Conservation (phyloP, 495 filamentous ascomycete species). For the Lophiostoma macrostomum region DNA sequence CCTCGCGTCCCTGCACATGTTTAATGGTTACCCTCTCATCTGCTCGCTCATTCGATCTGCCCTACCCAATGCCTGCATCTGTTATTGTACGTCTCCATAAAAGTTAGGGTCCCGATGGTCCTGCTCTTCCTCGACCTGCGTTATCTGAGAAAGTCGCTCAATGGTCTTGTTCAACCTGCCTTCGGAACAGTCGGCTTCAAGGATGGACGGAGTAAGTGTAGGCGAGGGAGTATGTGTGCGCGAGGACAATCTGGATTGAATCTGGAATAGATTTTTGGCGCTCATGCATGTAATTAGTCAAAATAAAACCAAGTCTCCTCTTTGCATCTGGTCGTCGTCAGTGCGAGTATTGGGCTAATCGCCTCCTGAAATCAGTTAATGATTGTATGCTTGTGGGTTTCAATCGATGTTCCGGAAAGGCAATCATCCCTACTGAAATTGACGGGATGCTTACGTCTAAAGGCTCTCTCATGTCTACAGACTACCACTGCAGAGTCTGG, state of each 20-base stretch:
- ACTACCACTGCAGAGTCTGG: not conserved
- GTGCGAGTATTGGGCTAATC: slow-evolving; percentile 3
- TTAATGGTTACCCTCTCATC: slow-evolving; percentile 10
- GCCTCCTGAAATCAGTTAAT: not conserved
- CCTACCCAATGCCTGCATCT: slow-evolving; percentile 4
- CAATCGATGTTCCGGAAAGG: too few species aligned
- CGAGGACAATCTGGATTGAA: slow-evolving; percentile 8
- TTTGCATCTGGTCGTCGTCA: not conserved
- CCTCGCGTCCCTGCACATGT: slow-evolving; percentile 5
- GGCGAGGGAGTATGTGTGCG: slow-evolving; percentile 1
- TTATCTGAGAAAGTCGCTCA: too few species aligned
- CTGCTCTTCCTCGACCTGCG: not conserved
- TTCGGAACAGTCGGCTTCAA: too few species aligned
- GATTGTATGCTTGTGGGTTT: too few species aligned
- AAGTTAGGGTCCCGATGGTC: slow-evolving; percentile 11
- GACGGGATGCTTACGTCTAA: too few species aligned
- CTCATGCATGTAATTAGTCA: slow-evolving; percentile 30
- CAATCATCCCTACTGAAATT: too few species aligned
- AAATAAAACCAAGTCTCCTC: slow-evolving; percentile 12
- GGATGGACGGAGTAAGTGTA: slow-evolving; percentile 19
- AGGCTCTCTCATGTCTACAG: too few species aligned
- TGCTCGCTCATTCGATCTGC: too few species aligned
- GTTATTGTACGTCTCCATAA: slow-evolving; percentile 10
- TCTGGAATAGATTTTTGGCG: slow-evolving; percentile 20
- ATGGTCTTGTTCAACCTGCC: too few species aligned